Evolutionary conservation across 164 flowering plant genomes (phyloP), one percentile per base, ranked within the genome.

Genomic region (Macadamia tetraphylla): DNA sequence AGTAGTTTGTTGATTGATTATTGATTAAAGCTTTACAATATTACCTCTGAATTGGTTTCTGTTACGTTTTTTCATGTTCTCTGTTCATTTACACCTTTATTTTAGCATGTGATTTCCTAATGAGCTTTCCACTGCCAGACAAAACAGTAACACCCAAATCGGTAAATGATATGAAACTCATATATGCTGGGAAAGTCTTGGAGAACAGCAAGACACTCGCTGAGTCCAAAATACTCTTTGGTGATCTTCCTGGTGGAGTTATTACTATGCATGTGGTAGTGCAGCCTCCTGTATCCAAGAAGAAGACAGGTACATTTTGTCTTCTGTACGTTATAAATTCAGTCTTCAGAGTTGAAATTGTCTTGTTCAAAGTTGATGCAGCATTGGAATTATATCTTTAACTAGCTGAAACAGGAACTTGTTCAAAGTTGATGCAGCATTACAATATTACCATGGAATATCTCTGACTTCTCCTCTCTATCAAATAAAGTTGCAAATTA

Each of bases 121-220:
- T 64, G 32, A 6, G 6, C 9, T 43, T 55, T 62, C 42, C 18
- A 11, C 31, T 60, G 62, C 17, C 79, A 85, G 88, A 72, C 58
- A 82, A 85, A 78, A 68, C 79, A 53, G 62, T 73, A 51, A 62
- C 68, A 17, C 89, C 89, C 15, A 86, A 75, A 74, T 73, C 85
- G 0, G 76, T 66, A 29, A 81, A 65, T 74, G 89, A 84, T 77
- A 67, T 86, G 75, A 84, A 86, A 65, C 79, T 86, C 61, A 84
- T 86, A 55, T 79, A 86, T 71, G 80, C 86, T 68, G 89, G 89
- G 61, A 86, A 78, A 71, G 64, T 88, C 43, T 77, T 88, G 80
- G 93, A 88, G 73, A 85, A 88, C 63, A 75, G 64, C 57, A 88
- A 78, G 68, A 88, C 88, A 12, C 85, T 88, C 68, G 83, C 82